These are phyloP conservation scores for Pythium periplocum DNA, from an alignment of 352 stramenopile genomes.

Conservation along the genomic window DNA sequence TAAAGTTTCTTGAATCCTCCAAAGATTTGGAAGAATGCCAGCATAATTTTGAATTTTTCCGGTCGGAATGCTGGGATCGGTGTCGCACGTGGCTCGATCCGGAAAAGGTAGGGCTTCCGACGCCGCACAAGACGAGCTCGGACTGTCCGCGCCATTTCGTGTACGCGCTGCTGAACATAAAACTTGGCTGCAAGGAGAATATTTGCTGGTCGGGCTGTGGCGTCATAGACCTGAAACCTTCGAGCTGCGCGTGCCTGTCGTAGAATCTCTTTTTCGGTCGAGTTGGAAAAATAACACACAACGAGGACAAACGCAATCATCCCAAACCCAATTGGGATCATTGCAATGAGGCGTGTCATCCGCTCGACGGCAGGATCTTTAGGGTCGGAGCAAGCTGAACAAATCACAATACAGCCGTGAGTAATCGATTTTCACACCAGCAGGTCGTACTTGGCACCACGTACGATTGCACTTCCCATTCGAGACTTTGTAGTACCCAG, in stretches of 20 bases:
- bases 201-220: constrained; percentile 7
- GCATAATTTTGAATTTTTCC: constrained; percentile 78
- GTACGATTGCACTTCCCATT: constrained; percentile 53
- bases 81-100: constrained; percentile 23
- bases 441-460: constrained; percentile 7
- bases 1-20: constrained; percentile 70
- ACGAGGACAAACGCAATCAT: constrained; percentile 29
- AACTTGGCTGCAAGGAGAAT: constrained; percentile 23
- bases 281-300: constrained; percentile 41
- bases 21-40: constrained; percentile 75
- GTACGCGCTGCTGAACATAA: constrained; percentile 20
- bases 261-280: constrained; percentile 41
- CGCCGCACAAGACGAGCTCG: constrained; percentile 5
- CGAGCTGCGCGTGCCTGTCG: constrained; percentile 45
- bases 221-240: constrained; percentile 45
- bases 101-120: constrained; percentile 23
- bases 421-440: too few species aligned
- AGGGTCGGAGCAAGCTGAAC: constrained; percentile 32
- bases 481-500: constrained; percentile 50
- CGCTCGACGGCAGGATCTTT: constrained; percentile 29
- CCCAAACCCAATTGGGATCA: constrained; percentile 32
- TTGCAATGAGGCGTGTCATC: constrained; percentile 31
- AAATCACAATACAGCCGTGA: background rate
- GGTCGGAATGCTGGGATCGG: constrained; percentile 29
- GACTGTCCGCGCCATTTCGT: constrained; percentile 7